phyloP scores from a whole-genome alignment of 768 basidiomycete species.

The Phaeotremella skinneri region DNA sequence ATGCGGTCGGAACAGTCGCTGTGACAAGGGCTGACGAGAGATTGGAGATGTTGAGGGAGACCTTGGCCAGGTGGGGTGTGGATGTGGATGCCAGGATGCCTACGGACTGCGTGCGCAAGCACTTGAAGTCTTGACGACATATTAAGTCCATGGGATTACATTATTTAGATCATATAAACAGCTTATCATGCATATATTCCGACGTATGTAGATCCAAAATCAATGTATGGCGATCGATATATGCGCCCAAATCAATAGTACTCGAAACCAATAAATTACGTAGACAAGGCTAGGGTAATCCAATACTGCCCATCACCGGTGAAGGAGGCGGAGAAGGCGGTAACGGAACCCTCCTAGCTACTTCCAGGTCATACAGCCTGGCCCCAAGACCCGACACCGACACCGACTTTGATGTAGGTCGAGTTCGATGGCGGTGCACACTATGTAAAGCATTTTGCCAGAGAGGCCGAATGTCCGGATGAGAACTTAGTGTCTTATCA shows the following conservation, averaged over 20 bases:
- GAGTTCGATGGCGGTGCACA: background rate
- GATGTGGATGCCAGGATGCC: background rate
- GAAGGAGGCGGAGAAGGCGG: slow-evolving; percentile 35
- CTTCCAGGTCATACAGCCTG: slow-evolving; percentile 5
- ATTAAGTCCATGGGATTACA: background rate
- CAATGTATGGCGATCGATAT: too few relatives aligned
- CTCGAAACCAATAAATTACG: background rate
- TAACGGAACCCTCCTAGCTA: slow-evolving; percentile 30
- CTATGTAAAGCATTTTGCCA: slow-evolving; percentile 21
- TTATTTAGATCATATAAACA: too few relatives aligned
- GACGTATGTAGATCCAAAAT: too few relatives aligned
- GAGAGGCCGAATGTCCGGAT: slow-evolving; percentile 26
- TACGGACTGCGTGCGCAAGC: background rate
- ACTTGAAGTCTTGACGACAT: background rate
- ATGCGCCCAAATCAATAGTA: background rate
- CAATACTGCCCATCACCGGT: background rate
- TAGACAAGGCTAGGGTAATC: background rate
- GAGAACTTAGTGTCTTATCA: slow-evolving; percentile 28
- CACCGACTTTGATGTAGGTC: background rate
- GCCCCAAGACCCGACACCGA: background rate
- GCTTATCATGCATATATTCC: too few relatives aligned
- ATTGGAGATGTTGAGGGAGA: background rate
- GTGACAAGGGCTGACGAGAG: background rate
- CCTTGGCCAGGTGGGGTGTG: background rate
- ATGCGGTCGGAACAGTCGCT: background rate